These are phyloP conservation scores for Suhomyces kilbournensis DNA, from an alignment of 805 yeast genomes.

Conservation along the genomic window DNA sequence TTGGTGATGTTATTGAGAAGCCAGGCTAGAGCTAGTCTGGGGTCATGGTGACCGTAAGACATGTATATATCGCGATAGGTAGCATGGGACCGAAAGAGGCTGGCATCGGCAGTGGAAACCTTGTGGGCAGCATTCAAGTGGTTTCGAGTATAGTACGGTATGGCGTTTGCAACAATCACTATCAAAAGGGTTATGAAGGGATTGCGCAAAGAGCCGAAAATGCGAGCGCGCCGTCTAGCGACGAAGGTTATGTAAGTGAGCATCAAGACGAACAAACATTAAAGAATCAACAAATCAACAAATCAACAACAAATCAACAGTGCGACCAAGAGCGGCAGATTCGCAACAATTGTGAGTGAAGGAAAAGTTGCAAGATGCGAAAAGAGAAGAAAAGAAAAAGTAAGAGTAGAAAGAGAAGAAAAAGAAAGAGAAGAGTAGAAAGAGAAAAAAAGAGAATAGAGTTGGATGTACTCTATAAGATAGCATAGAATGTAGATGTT, in stretches of 20 bases:
- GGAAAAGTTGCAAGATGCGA: not conserved
- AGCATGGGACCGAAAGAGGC: not conserved
- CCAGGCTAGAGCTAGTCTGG: conserved; percentile 28
- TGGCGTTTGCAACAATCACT: not conserved
- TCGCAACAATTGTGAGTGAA: not conserved
- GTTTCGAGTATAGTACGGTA: not conserved
- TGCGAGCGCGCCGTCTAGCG: not conserved
- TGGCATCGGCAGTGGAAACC: conserved; percentile 1
- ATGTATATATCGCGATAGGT: not conserved
- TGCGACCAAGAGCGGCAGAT: not conserved
- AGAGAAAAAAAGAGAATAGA: too few relatives aligned
- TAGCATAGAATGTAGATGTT: too few relatives aligned
- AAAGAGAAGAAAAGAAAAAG: not conserved
- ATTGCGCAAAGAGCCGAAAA: not conserved
- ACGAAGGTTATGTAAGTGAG: not conserved
- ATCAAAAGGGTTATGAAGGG: not conserved
- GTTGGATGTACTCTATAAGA: too few relatives aligned
- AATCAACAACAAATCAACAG: not conserved
- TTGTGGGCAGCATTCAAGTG: not conserved
- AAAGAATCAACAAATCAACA: not conserved
- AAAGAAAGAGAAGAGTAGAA: not conserved
- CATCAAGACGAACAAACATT: not conserved
- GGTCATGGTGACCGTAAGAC: conserved; percentile 17
- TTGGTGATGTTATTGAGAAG: conserved; percentile 12
- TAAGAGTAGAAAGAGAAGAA: not conserved